Conservation (phyloP, 176 grass and related monocot species). For the Hordeum vulgare region DNA sequence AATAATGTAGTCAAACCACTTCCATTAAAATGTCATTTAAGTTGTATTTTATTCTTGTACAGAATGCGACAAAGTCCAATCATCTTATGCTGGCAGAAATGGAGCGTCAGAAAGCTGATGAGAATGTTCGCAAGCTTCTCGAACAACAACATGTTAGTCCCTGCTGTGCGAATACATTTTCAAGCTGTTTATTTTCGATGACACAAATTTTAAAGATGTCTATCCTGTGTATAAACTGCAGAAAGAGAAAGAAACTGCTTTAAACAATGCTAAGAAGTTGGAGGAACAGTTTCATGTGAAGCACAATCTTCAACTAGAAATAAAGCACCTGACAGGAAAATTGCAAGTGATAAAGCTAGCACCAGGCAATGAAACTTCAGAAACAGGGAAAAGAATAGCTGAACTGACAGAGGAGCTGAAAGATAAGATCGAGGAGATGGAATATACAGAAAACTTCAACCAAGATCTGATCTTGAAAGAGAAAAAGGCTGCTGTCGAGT, state of each 20-base stretch:
- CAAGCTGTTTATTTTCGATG: neutral
- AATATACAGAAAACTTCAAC: slow-evolving; percentile 31
- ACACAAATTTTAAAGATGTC: neutral
- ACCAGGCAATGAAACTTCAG: slow-evolving; percentile 32
- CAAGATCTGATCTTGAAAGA: slow-evolving; percentile 46
- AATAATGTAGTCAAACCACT: slow-evolving; percentile 21
- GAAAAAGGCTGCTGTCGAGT: slow-evolving; percentile 46
- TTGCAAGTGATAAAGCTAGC: slow-evolving; percentile 58
- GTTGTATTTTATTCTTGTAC: slow-evolving; percentile 8
- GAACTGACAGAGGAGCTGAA: slow-evolving; percentile 40
- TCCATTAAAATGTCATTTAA: neutral
- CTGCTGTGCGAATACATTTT: neutral
- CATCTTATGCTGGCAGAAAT: slow-evolving; percentile 50
- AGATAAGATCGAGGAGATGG: slow-evolving; percentile 67
- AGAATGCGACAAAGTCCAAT: slow-evolving; percentile 37
- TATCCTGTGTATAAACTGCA: slow-evolving; percentile 25
- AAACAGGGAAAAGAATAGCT: slow-evolving; percentile 28
- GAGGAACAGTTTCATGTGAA: slow-evolving; percentile 39
- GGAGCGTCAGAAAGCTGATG: slow-evolving; percentile 59
- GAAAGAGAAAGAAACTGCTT: slow-evolving; percentile 47
- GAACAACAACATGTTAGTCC: slow-evolving; percentile 47
- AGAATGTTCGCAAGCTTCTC: slow-evolving; percentile 48
- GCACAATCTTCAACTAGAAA: slow-evolving; percentile 66
- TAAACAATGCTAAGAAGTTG: slow-evolving; percentile 35
- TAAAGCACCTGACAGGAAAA: slow-evolving; percentile 51